Conservation (phyloP, 148 eudicot genomes). For the Talinum fruticosum region DNA sequence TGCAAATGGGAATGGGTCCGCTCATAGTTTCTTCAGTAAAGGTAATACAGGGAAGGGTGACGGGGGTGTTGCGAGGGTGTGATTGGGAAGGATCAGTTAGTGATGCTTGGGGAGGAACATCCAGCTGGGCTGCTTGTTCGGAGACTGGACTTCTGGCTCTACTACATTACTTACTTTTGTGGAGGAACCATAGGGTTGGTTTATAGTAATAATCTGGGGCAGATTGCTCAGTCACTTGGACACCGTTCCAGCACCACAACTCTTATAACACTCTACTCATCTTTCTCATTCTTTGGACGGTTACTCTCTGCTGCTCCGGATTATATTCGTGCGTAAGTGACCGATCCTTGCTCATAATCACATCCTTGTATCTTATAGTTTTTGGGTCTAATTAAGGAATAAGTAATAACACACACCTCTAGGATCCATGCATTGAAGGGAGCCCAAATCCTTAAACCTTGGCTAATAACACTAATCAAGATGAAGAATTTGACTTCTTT, state of each 20-base stretch:
- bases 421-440: background rate
- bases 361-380: background rate
- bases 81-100: conserved; percentile 46
- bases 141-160: conserved; percentile 83
- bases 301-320: conserved; percentile 86
- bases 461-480: background rate
- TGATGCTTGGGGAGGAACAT: conserved; percentile 82
- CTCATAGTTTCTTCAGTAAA: conserved; percentile 3
- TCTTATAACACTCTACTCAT: conserved; percentile 70
- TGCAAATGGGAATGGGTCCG: conserved; percentile 19
- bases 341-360: background rate
- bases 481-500: background rate
- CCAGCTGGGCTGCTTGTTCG: conserved; percentile 45
- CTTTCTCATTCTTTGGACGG: conserved; percentile 91
- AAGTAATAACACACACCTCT: background rate
- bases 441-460: background rate
- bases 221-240: conserved; percentile 85
- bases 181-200: conserved; percentile 93
- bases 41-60: conserved; percentile 17
- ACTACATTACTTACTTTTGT: conserved; percentile 74
- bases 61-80: conserved; percentile 42
- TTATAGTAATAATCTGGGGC: conserved; percentile 85
- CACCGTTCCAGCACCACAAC: conserved; percentile 50
- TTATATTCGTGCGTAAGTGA: conserved; percentile 64
- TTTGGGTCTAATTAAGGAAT: background rate